Evolutionary conservation across 345 rosid genomes (phyloP), one percentile per base, ranked within the genome.

Genomic region (Lenwebbia sp.): DNA sequence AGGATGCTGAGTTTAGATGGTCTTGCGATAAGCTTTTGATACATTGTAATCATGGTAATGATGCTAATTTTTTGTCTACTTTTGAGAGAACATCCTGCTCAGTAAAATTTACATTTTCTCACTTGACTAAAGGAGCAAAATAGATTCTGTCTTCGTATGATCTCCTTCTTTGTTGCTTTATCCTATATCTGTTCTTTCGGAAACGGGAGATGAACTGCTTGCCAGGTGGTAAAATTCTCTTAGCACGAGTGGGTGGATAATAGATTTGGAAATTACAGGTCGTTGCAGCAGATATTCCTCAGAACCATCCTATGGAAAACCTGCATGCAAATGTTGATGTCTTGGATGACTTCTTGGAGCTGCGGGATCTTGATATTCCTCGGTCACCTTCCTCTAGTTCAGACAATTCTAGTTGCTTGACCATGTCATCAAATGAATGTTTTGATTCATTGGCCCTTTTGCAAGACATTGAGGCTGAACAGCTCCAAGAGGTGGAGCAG

Each of bases 341-440:
- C 30, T 70, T 51, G 56, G 92, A 87, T 37, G 89, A 89, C 83
- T 94, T 26, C 90, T 60, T 94, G 88, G 95, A 93, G 87, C 50
- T 92, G 86, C 41, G 1, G 7, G 96, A 94, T 88, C 94, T 94
- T 74, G 89, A 74, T 33, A 62, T 12, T 75, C 92, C 89, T 22
- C 65, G 19, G 82, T 91, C 92, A 2, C 84, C 88, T 81, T 90
- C 93, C 54, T 94, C 94, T 12, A 90, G 92, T 88, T 93, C 94
- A 3, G 92, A 88, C 47, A 91, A 89, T 90, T 94, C 96, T 12
- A 94, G 95, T 65, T 87, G 92, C 65, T 0, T 88, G 86, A 89
- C 92, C 85, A 62, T 88, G 87, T 94, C 94, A 65, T 93, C 95
- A 0, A 87, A 85, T 82, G 93, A 90, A 84, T 89, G 52, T 84